Conservation (phyloP, 2,329 filamentous ascomycete genomes). For the Polytolypa hystricis region DNA sequence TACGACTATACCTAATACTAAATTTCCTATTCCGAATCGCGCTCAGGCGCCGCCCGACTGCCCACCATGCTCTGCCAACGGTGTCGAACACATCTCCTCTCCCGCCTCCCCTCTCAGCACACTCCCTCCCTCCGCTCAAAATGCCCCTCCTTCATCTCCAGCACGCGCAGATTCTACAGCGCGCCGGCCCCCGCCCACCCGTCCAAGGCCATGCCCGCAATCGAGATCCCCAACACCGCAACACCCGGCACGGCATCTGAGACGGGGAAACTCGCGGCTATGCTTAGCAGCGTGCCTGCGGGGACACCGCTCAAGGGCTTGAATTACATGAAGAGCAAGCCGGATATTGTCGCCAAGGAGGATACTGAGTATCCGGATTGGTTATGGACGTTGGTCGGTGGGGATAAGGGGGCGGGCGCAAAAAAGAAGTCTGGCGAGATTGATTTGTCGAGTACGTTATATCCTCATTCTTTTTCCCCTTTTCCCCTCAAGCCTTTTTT, state of each 20-base stretch:
- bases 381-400: constrained; percentile 35
- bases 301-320: constrained; percentile 32
- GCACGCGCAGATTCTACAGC: constrained; percentile 20
- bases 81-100: constrained; percentile 30
- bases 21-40: no score
- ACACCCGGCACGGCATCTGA: constrained; percentile 8
- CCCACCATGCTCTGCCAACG: constrained; percentile 32
- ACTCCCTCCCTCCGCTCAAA: constrained; percentile 21
- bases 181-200: constrained; percentile 18
- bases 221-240: constrained; percentile 8
- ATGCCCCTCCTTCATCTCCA: constrained; percentile 22
- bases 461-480: neutral
- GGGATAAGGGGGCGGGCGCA: constrained; percentile 22
- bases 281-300: constrained; percentile 28
- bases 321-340: constrained; percentile 38
- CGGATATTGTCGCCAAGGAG: constrained; percentile 33
- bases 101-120: constrained; percentile 24
- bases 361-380: constrained; percentile 39
- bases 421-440: constrained; percentile 27
- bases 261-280: constrained; percentile 3
- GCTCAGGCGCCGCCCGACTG: no score
- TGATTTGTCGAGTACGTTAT: constrained; percentile 16
- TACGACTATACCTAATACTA: no score
- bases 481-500: neutral
- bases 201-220: constrained; percentile 3